Evolutionary conservation across 2,329 filamentous ascomycete genomes (phyloP).

Genomic region (Aureobasidium leucospermi): DNA sequence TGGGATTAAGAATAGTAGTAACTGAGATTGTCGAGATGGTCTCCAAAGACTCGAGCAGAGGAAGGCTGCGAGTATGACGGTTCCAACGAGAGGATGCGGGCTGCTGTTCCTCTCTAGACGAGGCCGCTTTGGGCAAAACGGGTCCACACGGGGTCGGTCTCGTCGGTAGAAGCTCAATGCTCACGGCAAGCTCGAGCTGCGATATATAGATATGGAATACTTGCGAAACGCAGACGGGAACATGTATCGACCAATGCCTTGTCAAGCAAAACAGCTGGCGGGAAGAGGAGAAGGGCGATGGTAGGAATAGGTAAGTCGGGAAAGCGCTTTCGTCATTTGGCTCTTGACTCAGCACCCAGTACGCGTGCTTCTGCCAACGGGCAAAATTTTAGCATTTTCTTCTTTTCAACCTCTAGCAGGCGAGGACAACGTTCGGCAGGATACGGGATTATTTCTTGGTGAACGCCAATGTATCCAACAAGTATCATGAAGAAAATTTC

Average conservation of each 20-base stretch:
- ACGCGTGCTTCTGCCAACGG: background rate
- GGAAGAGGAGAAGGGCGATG: background rate
- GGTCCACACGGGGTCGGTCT: background rate
- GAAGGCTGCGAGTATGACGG: background rate
- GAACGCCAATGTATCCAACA: constrained; percentile 5
- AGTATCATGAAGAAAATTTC: constrained; percentile 6
- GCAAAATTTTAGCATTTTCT: constrained; percentile 10
- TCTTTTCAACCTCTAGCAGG: constrained; percentile 1
- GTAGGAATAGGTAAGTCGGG: no score
- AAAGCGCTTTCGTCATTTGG: background rate
- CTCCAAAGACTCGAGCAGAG: background rate
- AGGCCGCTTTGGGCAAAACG: constrained; percentile 8
- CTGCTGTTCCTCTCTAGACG: background rate
- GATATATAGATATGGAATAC: background rate
- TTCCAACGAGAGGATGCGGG: background rate
- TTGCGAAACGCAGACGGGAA: background rate
- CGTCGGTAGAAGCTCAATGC: background rate
- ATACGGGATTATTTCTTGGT: background rate
- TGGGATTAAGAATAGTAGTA: background rate
- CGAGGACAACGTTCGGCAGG: background rate
- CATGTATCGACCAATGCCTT: background rate
- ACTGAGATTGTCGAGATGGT: background rate
- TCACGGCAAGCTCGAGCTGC: background rate
- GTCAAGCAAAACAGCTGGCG: background rate
- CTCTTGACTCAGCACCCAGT: background rate